Evolutionary conservation across 495 filamentous ascomycete species (phyloP), one percentile per base, ranked within the genome.

Genomic region (Podospora pseudocomata): DNA sequence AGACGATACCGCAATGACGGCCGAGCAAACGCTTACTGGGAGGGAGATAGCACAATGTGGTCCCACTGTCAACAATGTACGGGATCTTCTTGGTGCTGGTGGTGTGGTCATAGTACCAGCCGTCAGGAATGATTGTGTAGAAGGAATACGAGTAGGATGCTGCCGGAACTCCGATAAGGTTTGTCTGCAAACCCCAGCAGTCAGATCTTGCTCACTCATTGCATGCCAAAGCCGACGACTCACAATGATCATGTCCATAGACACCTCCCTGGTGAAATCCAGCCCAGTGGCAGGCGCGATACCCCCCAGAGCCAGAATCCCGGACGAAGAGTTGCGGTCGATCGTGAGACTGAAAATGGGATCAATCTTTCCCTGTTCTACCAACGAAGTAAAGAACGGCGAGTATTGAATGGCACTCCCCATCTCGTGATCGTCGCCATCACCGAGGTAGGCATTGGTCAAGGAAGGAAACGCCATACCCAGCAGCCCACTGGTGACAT

Each of bases 401-500:
- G 78, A 82, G 77, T 90, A 90, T 0, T 74, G 64, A 3, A 75
- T 68, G 28, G 70, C 75, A 66, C 67, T 83, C 39, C 68, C 69
- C 56, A 65, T 76, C 49, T 72, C 70, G 67, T 74, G 72, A 27
- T 68, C 79, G 65, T 57, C 53, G 26, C 64, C 71, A 16, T 78
- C 65, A 20, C 76, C 73, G 13, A 77, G 69, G 71, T 79, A 80
- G 59, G 77, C 72, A 66, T 80, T 85, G n/a, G 83, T 85, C 18
- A 88, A 69, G 0, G 80, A 71, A 4, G 87, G 87, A 67, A 87
- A 91, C 0, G 81, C 86, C 26, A 92, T 80, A 2, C 89, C 89
- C 7, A 91, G 75, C 19, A 91, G 68, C 3, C 89, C 89, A 69
- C 79, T 82, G 9, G 82, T 83, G 2, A 73, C 65, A 34, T 80